Evolutionary conservation across 2,329 filamentous ascomycete species (phyloP), one percentile per base, ranked within the genome.

Genomic region (Lasiodiplodia gonubiensis): DNA sequence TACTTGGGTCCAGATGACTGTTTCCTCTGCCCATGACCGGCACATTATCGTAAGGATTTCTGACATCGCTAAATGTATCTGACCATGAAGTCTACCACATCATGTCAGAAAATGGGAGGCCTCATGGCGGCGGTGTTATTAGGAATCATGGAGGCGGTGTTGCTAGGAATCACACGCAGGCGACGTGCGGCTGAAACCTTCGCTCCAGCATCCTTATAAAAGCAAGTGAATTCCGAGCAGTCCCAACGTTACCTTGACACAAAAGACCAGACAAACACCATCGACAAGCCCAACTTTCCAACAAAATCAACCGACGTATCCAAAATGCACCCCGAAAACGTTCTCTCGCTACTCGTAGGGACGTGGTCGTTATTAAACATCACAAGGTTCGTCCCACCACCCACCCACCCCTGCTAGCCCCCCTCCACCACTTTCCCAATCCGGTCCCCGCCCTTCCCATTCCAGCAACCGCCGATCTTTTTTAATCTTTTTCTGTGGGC

Each of bases 331-430:
- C 53, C 53, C 11, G 53, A 57, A 37, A 33, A 57, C 2, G n/a
- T 23, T 16, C 53, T 57, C 18, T 39, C 53, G 53, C 33, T 57
- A 2, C 39, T 57, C 33, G 33, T 39, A 33, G 53, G 53, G 33
- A 57, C 53, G n/a, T 57, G 53, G 53, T 57, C 53, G 3, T 37
- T 57, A 33, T n/a, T 57, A 35, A 57, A 57, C 12, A 21, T 42
- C 33, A 12, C 53, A 25, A 57, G 53, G 53, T 42, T 14, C 1
- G 53, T 33, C 2, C 52, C 21, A 37, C 14, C 11, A n/a, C 30
- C 25, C 52, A 11, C 11, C 21, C 16, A 30, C 11, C 18, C 27
- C 30, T 33, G 10, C 30, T 2, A 33, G 30, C 30, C 2, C 30
- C 30, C 30, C 7, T 33, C 30, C 30, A 33, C 7, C 30, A n/a